A percentile compares a stretch with the other conserved stretches of the same genome.
Conservation (phyloP, 495 filamentous ascomycete genomes). For the Lentithecium fluviatile region DNA sequence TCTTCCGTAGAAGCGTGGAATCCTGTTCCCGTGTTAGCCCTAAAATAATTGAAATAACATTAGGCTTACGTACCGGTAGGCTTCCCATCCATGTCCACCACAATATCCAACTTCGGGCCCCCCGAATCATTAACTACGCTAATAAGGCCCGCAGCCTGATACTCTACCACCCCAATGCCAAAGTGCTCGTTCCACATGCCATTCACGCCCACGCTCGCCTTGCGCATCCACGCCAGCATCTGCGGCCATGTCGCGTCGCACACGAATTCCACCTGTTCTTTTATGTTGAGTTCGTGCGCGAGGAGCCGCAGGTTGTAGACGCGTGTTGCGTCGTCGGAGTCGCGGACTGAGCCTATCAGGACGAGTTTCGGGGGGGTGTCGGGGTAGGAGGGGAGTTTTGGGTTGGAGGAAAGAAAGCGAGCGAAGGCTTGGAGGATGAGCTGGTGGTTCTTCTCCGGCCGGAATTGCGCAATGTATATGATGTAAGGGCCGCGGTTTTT, state of each 20-base stretch:
- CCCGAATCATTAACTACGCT: conserved; percentile 89
- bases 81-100: conserved; percentile 70
- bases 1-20: conserved; percentile 75
- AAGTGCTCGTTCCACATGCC: conserved; percentile 99
- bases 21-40: conserved; percentile 49
- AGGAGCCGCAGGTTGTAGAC: conserved; percentile 89
- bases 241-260: conserved; percentile 85
- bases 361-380: conserved; percentile 59
- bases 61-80: conserved; percentile 57
- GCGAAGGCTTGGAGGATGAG: conserved; percentile 82
- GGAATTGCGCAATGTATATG: conserved; percentile 94
- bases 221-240: conserved; percentile 72
- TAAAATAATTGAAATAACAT: not conserved
- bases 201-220: conserved; percentile 80
- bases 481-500: conserved; percentile 63
- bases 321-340: conserved; percentile 75
- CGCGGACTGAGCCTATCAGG: conserved; percentile 83
- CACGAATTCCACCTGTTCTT: conserved; percentile 78
- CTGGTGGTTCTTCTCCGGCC: conserved; percentile 93
- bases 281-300: conserved; percentile 82
- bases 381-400: conserved; percentile 17
- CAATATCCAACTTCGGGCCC: conserved; percentile 90
- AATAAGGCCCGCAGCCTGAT: conserved; percentile 91
- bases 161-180: conserved; percentile 97
- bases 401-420: conserved; percentile 2